Evolutionary conservation across 225 moss, liverwort and hornwort genomes (phyloP).

Genomic region (Pseudisothecium myosuroides): DNA sequence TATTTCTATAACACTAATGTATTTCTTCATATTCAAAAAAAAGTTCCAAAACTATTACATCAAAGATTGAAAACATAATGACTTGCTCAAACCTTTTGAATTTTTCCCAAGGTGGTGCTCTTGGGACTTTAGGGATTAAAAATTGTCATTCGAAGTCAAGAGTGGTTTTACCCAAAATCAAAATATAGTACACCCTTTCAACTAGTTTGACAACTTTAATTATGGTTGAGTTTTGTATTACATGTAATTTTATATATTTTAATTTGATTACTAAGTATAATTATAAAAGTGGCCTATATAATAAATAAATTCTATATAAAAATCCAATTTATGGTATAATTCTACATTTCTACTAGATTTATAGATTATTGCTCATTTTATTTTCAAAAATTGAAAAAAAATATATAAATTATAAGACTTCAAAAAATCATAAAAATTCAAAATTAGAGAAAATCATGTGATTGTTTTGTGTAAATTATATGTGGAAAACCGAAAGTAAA

Average conservation of each 20-base stretch:
- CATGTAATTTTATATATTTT: neutral
- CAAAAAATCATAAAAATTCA: neutral
- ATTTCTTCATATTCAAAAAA: neutral
- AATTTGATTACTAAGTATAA: neutral
- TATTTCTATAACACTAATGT: neutral
- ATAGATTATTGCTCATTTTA: neutral
- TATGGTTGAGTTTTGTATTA: neutral
- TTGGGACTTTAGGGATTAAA: accelerated
- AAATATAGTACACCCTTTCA: neutral
- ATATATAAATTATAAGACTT: neutral
- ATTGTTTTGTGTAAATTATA: neutral
- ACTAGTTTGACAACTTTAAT: neutral
- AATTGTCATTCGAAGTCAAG: neutral
- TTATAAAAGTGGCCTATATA: neutral
- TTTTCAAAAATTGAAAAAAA: neutral
- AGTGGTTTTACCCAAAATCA: neutral
- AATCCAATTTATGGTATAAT: neutral
- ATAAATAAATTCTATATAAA: neutral
- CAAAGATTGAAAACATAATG: neutral
- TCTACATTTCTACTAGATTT: neutral
- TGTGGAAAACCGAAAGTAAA: neutral
- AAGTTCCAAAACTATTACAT: neutral
- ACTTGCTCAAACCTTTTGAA: neutral
- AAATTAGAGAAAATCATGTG: neutral
- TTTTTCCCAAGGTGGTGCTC: accelerated